A percentile compares a stretch with the other conserved stretches of the same genome.
phyloP scores from a whole-genome alignment of 306 rosid genomes.

The Citrullus amarus region DNA sequence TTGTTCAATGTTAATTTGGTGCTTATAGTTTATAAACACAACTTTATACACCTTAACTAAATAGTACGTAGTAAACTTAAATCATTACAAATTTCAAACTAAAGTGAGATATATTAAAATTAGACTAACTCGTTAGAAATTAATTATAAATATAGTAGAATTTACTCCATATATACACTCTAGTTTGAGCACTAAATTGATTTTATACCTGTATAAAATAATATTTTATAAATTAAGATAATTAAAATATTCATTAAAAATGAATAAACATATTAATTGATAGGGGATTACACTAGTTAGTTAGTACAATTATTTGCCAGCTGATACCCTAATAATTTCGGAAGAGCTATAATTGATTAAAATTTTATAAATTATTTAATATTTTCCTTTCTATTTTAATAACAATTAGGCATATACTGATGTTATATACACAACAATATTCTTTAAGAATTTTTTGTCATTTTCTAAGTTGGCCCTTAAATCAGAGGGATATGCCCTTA shows the following conservation, averaged over 20 bases:
- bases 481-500: neutral
- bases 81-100: too few relatives aligned
- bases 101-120: too few relatives aligned
- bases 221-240: too few relatives aligned
- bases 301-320: neutral
- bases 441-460: neutral
- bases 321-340: neutral
- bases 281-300: neutral
- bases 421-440: neutral
- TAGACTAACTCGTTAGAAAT: neutral
- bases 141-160: too few relatives aligned
- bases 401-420: neutral
- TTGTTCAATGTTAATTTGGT: neutral
- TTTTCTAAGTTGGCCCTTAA: neutral
- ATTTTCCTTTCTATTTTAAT: neutral
- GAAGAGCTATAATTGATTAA: neutral
- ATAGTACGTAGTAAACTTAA: too few relatives aligned
- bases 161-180: too few relatives aligned
- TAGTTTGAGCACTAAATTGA: too few relatives aligned
- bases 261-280: too few relatives aligned
- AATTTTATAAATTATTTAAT: neutral
- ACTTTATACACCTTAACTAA: too few relatives aligned
- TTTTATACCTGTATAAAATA: too few relatives aligned
- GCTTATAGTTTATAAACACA: too few relatives aligned
- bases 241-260: too few relatives aligned